phyloP scores from a whole-genome alignment of 192 early-diverging fungal genomes.

The Entomortierella parvispora region DNA sequence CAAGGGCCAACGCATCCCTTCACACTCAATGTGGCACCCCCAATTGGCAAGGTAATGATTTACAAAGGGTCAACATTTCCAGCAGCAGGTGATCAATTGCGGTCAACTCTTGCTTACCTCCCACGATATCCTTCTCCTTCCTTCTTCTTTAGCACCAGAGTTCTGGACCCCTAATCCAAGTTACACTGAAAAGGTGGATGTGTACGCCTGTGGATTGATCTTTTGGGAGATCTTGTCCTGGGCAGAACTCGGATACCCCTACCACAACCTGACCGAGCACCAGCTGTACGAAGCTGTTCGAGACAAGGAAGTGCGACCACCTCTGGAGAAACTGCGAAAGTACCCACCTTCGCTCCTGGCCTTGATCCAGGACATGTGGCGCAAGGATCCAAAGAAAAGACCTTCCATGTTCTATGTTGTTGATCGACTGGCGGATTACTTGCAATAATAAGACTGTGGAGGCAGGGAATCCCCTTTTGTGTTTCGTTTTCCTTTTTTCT shows the following conservation, averaged over 20 bases:
- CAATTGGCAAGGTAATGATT: conserved; percentile 71
- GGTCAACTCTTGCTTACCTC: background rate
- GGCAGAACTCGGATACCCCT: conserved; percentile 76
- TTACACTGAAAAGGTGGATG: conserved; percentile 79
- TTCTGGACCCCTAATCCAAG: conserved; percentile 76
- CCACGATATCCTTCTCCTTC: background rate
- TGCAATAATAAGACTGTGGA: conserved; percentile 56
- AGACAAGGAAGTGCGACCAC: conserved; percentile 69
- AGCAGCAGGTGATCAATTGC: too few relatives aligned
- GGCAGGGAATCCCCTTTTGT: background rate
- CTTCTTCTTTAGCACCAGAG: conserved; percentile 66
- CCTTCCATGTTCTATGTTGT: conserved; percentile 79
- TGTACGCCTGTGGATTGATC: conserved; percentile 79
- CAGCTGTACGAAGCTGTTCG: conserved; percentile 68
- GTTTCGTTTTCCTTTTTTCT: background rate
- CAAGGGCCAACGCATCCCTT: conserved; percentile 72
- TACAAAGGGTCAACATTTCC: too few relatives aligned
- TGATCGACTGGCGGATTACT: conserved; percentile 72
- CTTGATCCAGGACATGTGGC: conserved; percentile 81
- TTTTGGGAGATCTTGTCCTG: conserved; percentile 85
- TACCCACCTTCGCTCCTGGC: conserved; percentile 68
- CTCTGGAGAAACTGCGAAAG: conserved; percentile 61
- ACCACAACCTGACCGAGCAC: conserved; percentile 73
- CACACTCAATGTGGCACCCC: conserved; percentile 84
- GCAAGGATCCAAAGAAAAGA: conserved; percentile 62